Evolutionary conservation across 768 basidiomycete genomes (phyloP).

Genomic region (Tylopilus sp.): DNA sequence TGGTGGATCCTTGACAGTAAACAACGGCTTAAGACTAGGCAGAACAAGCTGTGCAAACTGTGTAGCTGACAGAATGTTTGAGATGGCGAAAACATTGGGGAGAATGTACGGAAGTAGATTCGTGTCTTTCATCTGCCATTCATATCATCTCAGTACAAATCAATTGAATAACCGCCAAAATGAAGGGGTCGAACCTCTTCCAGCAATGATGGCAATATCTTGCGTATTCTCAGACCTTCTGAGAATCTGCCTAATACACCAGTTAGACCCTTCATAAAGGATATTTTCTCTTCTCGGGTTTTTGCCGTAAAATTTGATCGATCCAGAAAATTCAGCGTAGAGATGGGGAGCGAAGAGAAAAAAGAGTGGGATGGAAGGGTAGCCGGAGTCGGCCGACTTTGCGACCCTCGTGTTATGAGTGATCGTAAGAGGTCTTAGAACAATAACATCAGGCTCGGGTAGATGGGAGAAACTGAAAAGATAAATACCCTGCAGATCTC

Average conservation of each 20-base stretch:
- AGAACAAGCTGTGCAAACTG: slow-evolving; percentile 84
- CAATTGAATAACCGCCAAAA: not conserved
- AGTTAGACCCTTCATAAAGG: slow-evolving; percentile 89
- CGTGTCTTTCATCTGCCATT: slow-evolving; percentile 82
- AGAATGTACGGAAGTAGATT: slow-evolving; percentile 92
- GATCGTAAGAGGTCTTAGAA: slow-evolving; percentile 68
- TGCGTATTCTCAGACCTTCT: slow-evolving; percentile 80
- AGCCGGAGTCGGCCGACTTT: slow-evolving; percentile 69
- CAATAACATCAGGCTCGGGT: slow-evolving; percentile 5
- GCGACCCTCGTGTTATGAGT: slow-evolving; percentile 77
- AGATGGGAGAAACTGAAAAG: slow-evolving; percentile 1
- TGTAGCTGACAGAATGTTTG: slow-evolving; percentile 65
- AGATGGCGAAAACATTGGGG: slow-evolving; percentile 92
- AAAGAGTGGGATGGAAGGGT: slow-evolving; percentile 83
- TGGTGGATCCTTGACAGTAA: slow-evolving; percentile 89
- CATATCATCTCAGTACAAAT: slow-evolving; percentile 6
- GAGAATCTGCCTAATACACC: slow-evolving; percentile 81
- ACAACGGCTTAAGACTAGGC: slow-evolving; percentile 86
- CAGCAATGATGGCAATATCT: slow-evolving; percentile 86
- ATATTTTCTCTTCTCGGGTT: slow-evolving; percentile 92
- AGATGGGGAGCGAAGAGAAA: slow-evolving; percentile 94
- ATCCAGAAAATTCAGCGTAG: slow-evolving; percentile 93
- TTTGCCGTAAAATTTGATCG: slow-evolving; percentile 94
- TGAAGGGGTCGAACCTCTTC: slow-evolving; percentile 71
- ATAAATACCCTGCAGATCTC: slow-evolving; percentile 63